These are phyloP conservation scores for Fusarium agapanthi DNA, from an alignment of 2,329 filamentous ascomycete genomes.

Conservation along the genomic window DNA sequence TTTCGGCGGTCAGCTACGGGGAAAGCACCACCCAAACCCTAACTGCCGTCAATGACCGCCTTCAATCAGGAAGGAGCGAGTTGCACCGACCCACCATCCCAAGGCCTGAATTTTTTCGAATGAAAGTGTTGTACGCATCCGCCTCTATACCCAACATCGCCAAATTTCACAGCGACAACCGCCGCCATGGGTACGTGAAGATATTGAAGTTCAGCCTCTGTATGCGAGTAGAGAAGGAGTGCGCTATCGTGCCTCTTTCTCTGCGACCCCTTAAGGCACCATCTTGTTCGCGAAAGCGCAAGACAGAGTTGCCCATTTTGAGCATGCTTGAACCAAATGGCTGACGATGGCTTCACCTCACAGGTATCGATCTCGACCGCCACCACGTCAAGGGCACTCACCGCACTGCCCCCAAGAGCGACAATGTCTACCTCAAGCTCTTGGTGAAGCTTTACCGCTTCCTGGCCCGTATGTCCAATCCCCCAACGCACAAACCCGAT, in stretches of 20 bases:
- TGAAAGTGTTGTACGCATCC: slow-evolving; percentile 42
- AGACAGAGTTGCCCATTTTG: slow-evolving; percentile 51
- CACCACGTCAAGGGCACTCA: slow-evolving; percentile 78
- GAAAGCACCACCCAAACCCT: not conserved
- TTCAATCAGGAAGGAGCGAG: not conserved
- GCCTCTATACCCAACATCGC: slow-evolving; percentile 47
- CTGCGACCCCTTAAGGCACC: slow-evolving; percentile 45
- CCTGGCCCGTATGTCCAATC: slow-evolving; percentile 82
- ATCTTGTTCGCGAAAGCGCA: slow-evolving; percentile 42
- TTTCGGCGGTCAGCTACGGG: not conserved
- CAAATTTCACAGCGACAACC: slow-evolving; percentile 53
- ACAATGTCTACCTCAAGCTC: slow-evolving; percentile 97
- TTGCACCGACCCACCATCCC: slow-evolving; percentile 16
- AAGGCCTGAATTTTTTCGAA: slow-evolving; percentile 44
- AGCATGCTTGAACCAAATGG: slow-evolving; percentile 72
- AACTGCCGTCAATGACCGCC: slow-evolving; percentile 7
- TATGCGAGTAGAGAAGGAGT: slow-evolving; percentile 59
- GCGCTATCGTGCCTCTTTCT: slow-evolving; percentile 22
- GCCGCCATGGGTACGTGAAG: slow-evolving; percentile 71
- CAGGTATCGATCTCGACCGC: slow-evolving; percentile 77
- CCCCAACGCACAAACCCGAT: not conserved
- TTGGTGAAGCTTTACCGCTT: slow-evolving; percentile 99
- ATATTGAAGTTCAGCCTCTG: slow-evolving; percentile 51
- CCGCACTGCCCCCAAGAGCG: slow-evolving; percentile 95
- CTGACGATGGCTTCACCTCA: slow-evolving; percentile 64